Conservation (phyloP, 768 basidiomycete species). For the Psilocybe tampanensis region DNA sequence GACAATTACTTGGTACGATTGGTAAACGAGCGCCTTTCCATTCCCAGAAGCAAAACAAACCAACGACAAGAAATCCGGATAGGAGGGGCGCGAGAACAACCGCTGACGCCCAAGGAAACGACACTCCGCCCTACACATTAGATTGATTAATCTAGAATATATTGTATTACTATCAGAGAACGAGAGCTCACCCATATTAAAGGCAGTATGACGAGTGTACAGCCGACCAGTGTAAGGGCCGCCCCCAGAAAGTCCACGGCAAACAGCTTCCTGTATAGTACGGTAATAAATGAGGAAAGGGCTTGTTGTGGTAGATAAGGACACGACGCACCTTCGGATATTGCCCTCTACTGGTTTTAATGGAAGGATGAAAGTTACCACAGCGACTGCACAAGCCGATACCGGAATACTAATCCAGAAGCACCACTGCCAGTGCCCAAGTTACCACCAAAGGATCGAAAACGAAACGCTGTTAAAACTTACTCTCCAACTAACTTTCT, state of each 20-base stretch:
- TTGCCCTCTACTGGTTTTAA: constrained; percentile 69
- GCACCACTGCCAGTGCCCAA: constrained; percentile 78
- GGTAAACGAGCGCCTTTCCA: constrained; percentile 71
- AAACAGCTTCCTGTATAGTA: constrained; percentile 53
- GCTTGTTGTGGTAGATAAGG: too few species aligned
- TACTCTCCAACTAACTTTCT: constrained; percentile 67
- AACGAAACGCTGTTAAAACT: too few species aligned
- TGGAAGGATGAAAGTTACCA: constrained; percentile 65
- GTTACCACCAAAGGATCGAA: too few species aligned
- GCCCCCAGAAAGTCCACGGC: constrained; percentile 68
- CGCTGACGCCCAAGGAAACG: constrained; percentile 72
- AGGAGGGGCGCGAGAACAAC: constrained; percentile 62
- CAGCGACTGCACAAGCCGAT: constrained; percentile 51
- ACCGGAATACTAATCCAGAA: constrained; percentile 75
- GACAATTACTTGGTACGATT: constrained; percentile 60
- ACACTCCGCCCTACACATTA: constrained; percentile 59
- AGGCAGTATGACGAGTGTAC: constrained; percentile 65
- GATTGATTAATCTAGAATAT: neutral
- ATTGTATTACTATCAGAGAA: neutral
- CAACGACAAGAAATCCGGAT: constrained; percentile 54
- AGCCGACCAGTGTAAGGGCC: constrained; percentile 57
- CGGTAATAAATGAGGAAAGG: too few species aligned
- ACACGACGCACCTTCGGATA: constrained; percentile 46
- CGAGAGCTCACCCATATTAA: constrained; percentile 64
- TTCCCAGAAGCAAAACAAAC: constrained; percentile 71